A percentile compares a stretch with the other conserved stretches of the same genome.
Evolutionary conservation across 148 eudicot species (phyloP).

Genomic region (Fagopyrum esculentum): DNA sequence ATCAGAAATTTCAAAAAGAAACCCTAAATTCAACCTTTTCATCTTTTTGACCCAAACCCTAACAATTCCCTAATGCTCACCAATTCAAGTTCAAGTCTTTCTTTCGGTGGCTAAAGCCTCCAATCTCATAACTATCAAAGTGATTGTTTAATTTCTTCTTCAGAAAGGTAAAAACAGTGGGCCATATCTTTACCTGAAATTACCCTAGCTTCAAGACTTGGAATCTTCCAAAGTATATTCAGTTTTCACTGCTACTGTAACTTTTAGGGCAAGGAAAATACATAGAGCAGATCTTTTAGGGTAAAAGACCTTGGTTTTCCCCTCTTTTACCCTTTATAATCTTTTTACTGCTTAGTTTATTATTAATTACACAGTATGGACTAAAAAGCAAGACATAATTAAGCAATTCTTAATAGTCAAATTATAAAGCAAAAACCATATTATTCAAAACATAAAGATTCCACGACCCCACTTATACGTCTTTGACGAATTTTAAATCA

Average conservation of each 20-base stretch:
- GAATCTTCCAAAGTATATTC: neutral
- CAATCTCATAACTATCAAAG: neutral
- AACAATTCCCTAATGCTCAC: neutral
- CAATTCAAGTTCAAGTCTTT: constrained; percentile 1
- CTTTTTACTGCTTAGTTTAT: neutral
- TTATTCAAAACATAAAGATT: neutral
- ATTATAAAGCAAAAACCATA: neutral
- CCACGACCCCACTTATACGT: constrained; percentile 1
- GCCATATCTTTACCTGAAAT: neutral
- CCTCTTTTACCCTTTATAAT: neutral
- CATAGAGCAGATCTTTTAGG: neutral
- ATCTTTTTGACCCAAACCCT: constrained; percentile 9
- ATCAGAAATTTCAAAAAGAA: constrained; percentile 4
- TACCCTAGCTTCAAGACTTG: neutral
- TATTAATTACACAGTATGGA: neutral
- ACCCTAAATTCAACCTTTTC: constrained; percentile 3
- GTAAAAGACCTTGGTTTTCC: neutral
- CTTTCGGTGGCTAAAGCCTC: constrained; percentile 12
- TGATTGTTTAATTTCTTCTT: neutral
- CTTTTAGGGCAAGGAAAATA: neutral
- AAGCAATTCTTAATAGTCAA: neutral
- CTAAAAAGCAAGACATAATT: constrained; percentile 6
- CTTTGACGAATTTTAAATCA: neutral
- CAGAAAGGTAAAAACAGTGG: neutral
- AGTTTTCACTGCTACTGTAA: neutral